These are phyloP conservation scores for Starmerella kuoi DNA, from an alignment of 805 yeast genomes.

Conservation along the genomic window DNA sequence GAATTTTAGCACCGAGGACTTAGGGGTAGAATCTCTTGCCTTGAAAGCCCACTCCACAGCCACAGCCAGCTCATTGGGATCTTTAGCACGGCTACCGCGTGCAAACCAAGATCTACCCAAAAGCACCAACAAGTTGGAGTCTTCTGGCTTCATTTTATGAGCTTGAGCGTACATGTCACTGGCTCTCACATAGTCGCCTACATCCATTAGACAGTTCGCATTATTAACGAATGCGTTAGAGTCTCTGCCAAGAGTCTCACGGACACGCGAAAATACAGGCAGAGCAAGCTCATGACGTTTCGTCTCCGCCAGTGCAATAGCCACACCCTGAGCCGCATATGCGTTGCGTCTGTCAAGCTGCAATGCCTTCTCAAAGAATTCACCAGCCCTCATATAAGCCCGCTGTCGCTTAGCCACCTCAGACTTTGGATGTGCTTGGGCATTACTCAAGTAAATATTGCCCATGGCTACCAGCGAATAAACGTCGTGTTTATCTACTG, in stretches of 20 bases:
- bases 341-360: slow-evolving; percentile 74
- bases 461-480: slow-evolving; percentile 86
- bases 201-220: slow-evolving; percentile 77
- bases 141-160: slow-evolving; percentile 28
- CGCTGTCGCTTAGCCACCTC: slow-evolving; percentile 47
- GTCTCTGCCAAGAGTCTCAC: slow-evolving; percentile 72
- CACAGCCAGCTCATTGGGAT: slow-evolving; percentile 36
- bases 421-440: slow-evolving; percentile 37
- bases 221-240: slow-evolving; percentile 70
- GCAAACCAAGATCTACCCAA: slow-evolving; percentile 35
- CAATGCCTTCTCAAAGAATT: slow-evolving; percentile 76
- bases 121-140: slow-evolving; percentile 27
- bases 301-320: slow-evolving; percentile 81
- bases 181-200: slow-evolving; percentile 72
- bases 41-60: slow-evolving; percentile 51
- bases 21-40: slow-evolving; percentile 33
- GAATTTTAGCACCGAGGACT: slow-evolving; percentile 44
- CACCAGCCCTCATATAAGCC: slow-evolving; percentile 81
- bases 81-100: slow-evolving; percentile 35
- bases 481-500: slow-evolving; percentile 67
- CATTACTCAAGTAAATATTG: slow-evolving; percentile 67
- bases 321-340: slow-evolving; percentile 96
- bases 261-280: slow-evolving; percentile 73
- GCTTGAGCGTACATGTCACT: slow-evolving; percentile 81
- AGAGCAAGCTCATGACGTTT: slow-evolving; percentile 57